Percentiles rank a stretch among this genome's conserved stretches.
Conservation (phyloP, 2,329 filamentous ascomycete species). For the Cladosporium sphaerospermum region DNA sequence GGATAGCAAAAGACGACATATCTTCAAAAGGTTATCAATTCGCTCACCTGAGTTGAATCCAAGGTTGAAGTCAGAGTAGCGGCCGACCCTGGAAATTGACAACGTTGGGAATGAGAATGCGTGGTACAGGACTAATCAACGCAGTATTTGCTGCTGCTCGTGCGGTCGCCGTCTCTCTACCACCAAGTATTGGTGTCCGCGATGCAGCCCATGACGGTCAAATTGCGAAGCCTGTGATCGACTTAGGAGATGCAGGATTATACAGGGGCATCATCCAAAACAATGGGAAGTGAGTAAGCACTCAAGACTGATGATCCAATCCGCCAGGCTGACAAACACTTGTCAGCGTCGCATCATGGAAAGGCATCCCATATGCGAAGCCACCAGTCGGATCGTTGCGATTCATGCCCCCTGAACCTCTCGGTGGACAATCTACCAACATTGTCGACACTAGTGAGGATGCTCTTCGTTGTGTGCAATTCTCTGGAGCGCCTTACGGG, state of each 20-base stretch:
- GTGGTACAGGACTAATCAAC: too few species aligned
- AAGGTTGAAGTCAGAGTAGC: too few species aligned
- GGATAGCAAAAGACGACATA: too few species aligned
- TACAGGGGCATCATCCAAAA: constrained; percentile 4
- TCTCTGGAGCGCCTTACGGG: constrained; percentile 2
- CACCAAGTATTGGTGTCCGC: too few species aligned
- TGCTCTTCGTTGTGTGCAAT: constrained; percentile 14
- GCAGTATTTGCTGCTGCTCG: too few species aligned
- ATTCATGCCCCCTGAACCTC: constrained; percentile 2
- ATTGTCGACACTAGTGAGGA: constrained; percentile 11
- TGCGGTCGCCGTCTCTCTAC: too few species aligned
- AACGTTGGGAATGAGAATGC: too few species aligned
- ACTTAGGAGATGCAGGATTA: background rate
- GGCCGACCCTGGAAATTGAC: too few species aligned
- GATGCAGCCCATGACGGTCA: too few species aligned
- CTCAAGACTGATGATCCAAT: too few species aligned
- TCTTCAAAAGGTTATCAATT: too few species aligned
- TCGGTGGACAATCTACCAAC: background rate
- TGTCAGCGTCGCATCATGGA: constrained; percentile 2
- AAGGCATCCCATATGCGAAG: constrained; percentile 9
- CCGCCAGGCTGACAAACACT: background rate
- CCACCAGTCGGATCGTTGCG: constrained; percentile 3
- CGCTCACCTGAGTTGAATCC: too few species aligned
- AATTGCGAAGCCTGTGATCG: background rate
- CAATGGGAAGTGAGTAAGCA: background rate